phyloP scores from a whole-genome alignment of 1,139 yeast genomes.

The Suhomyces yuchorum region DNA sequence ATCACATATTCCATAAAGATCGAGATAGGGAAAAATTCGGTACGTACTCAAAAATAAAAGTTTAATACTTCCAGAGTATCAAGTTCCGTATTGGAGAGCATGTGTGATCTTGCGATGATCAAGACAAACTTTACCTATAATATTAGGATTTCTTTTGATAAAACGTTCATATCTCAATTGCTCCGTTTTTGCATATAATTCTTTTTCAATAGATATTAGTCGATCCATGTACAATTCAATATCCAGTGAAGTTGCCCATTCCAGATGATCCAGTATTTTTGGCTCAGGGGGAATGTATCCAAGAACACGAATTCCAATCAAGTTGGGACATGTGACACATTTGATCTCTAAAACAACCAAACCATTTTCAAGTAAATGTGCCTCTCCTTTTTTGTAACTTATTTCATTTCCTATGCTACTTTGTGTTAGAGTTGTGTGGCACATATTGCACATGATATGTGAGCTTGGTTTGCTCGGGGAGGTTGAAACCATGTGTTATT shows the following conservation, averaged over 20 bases:
- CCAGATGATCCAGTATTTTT: not conserved
- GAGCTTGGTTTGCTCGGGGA: not conserved
- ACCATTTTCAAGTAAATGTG: slow-evolving; percentile 10
- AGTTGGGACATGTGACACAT: slow-evolving; percentile 20
- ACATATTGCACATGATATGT: slow-evolving; percentile 17
- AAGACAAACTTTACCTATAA: slow-evolving; percentile 8
- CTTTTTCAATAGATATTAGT: slow-evolving; percentile 18
- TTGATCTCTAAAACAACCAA: slow-evolving; percentile 12
- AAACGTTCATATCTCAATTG: not conserved
- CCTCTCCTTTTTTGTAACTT: slow-evolving; percentile 3
- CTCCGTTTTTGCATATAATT: slow-evolving; percentile 11
- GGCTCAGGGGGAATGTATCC: slow-evolving; percentile 12
- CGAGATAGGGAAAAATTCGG: not conserved
- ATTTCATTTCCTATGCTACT: not conserved
- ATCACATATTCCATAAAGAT: too few species aligned
- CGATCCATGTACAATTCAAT: slow-evolving; percentile 15
- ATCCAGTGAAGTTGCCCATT: slow-evolving; percentile 4
- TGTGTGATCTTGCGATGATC: slow-evolving; percentile 1
- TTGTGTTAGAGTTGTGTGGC: slow-evolving; percentile 16
- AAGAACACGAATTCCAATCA: slow-evolving; percentile 21
- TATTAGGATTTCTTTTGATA: not conserved
- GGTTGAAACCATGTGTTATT: not conserved
- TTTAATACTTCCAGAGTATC: not conserved
- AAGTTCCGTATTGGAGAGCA: not conserved
- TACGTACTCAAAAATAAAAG: not conserved